Evolutionary conservation across 192 early-diverging fungal species (phyloP).

Genomic region (Umbelopsis isabellina): DNA sequence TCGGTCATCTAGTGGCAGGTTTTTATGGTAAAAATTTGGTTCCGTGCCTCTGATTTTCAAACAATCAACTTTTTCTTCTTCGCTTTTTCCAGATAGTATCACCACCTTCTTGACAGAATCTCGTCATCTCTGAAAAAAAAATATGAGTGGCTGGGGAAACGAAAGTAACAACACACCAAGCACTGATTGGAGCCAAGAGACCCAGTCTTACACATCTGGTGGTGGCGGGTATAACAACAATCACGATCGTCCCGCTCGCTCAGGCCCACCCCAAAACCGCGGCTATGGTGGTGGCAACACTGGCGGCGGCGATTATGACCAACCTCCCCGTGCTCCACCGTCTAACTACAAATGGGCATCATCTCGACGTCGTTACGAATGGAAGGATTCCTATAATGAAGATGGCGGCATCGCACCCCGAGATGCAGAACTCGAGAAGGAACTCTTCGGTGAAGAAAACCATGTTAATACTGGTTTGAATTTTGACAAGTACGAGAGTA

Average conservation of each 20-base stretch:
- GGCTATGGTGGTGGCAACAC: background rate
- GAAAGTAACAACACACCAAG: background rate
- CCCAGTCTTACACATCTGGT: background rate
- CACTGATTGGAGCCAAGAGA: background rate
- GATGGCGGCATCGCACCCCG: conserved; percentile 59
- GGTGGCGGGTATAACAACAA: background rate
- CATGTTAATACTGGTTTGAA: conserved; percentile 76
- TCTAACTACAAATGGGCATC: conserved; percentile 48
- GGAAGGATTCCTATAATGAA: conserved; percentile 51
- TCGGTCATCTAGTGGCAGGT: too few species aligned
- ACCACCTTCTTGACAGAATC: background rate
- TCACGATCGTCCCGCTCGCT: background rate
- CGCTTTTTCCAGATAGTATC: background rate
- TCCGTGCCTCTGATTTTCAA: background rate
- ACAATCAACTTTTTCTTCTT: conserved; percentile 6
- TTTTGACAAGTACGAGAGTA: conserved; percentile 76
- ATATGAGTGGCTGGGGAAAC: conserved; percentile 20
- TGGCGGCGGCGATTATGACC: background rate
- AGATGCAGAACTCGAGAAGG: conserved; percentile 62
- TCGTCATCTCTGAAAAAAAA: background rate
- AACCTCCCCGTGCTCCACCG: conserved; percentile 20
- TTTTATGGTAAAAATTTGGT: background rate
- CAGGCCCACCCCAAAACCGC: background rate
- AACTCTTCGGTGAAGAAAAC: conserved; percentile 61
- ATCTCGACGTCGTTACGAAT: conserved; percentile 51